Evolutionary conservation across 306 rosid genomes (phyloP).

Genomic region (Oxytropis ochrocephala): DNA sequence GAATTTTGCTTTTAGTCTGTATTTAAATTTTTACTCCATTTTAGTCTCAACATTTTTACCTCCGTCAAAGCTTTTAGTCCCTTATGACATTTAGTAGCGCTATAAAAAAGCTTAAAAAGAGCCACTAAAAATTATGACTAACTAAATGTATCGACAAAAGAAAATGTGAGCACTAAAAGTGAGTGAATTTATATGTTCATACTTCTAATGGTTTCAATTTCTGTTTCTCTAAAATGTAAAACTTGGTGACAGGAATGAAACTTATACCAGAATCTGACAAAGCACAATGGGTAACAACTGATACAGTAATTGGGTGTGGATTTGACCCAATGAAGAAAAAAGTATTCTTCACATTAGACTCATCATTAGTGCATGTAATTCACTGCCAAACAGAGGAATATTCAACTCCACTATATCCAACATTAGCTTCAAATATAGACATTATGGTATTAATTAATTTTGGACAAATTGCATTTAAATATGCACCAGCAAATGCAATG

Average conservation of each 20-base stretch:
- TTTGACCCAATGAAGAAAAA: constrained; percentile 76
- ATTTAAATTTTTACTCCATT: too few species aligned
- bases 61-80: too few species aligned
- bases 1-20: too few species aligned
- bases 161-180: too few species aligned
- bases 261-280: constrained; percentile 55
- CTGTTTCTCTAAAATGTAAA: background rate
- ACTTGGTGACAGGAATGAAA: constrained; percentile 55
- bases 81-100: too few species aligned
- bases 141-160: too few species aligned
- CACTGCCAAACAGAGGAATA: constrained; percentile 74
- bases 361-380: constrained; percentile 65
- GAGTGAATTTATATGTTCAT: background rate
- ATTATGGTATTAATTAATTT: constrained; percentile 59
- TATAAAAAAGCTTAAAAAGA: too few species aligned
- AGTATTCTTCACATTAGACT: constrained; percentile 80
- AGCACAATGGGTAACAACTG: constrained; percentile 59
- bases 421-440: constrained; percentile 53
- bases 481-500: constrained; percentile 70
- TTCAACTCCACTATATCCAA: constrained; percentile 61
- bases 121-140: too few species aligned
- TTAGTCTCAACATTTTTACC: too few species aligned
- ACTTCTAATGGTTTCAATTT: background rate
- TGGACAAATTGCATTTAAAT: constrained; percentile 78
- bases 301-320: constrained; percentile 82